Evolutionary conservation across 2,329 filamentous ascomycete genomes (phyloP).

Genomic region (Xylaria sp.): DNA sequence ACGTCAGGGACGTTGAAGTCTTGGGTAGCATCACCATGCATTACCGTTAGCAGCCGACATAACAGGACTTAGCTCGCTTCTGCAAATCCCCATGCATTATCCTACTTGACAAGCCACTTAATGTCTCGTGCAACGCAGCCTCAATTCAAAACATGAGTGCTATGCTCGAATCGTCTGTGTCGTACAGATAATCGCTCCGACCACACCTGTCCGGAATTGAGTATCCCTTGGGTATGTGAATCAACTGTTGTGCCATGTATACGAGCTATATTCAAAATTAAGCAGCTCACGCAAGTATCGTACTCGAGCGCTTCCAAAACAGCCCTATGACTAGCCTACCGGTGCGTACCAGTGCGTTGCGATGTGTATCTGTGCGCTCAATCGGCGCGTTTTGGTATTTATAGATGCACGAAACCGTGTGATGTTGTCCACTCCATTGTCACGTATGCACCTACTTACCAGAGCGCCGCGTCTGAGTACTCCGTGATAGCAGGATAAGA

Average conservation of each 20-base stretch:
- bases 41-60: slow-evolving; percentile 26
- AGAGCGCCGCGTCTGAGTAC: slow-evolving; percentile 1
- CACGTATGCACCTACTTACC: slow-evolving; percentile 11
- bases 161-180: slow-evolving; percentile 3
- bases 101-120: slow-evolving; percentile 8
- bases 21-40: slow-evolving; percentile 25
- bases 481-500: not conserved
- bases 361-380: slow-evolving; percentile 11
- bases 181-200: slow-evolving; percentile 4
- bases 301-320: not conserved
- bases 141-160: slow-evolving; percentile 16
- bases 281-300: not conserved
- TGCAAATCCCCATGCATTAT: slow-evolving; percentile 15
- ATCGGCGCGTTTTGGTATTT: not conserved
- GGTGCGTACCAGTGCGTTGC: not conserved
- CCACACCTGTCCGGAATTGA: slow-evolving; percentile 7
- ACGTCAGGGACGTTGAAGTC: not conserved
- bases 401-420: slow-evolving; percentile 4
- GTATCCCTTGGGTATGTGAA: not conserved
- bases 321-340: not conserved
- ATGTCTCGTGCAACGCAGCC: slow-evolving; percentile 16
- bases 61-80: slow-evolving; percentile 26
- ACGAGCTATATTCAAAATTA: not conserved
- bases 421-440: slow-evolving; percentile 9
- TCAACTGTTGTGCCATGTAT: not conserved